These are phyloP conservation scores for Xanthoconium purpureum DNA, from an alignment of 768 basidiomycete genomes.

Conservation along the genomic window DNA sequence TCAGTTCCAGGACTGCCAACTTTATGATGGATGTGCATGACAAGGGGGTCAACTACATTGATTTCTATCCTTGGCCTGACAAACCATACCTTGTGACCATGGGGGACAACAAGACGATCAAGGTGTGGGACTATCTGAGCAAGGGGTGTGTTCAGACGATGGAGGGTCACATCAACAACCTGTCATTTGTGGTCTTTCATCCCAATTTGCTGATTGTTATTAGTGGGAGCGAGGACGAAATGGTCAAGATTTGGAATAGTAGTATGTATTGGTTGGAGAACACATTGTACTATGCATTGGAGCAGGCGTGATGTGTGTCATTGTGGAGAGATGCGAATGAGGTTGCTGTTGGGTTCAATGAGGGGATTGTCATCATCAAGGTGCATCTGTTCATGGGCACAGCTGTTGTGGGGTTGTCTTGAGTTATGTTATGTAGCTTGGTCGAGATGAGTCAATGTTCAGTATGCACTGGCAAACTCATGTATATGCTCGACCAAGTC, in stretches of 20 bases:
- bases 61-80: constrained; percentile 97
- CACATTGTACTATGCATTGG: constrained; percentile 91
- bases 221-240: constrained; percentile 95
- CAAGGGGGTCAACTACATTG: constrained; percentile 98
- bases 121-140: constrained; percentile 98
- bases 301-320: constrained; percentile 92
- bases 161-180: constrained; percentile 97
- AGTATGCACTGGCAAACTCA: constrained; percentile 94
- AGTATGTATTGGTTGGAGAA: constrained; percentile 95
- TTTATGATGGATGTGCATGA: constrained; percentile 98
- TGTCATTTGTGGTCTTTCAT: constrained; percentile 95
- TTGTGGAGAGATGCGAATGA: constrained; percentile 85
- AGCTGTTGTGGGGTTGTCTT: neutral
- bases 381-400: constrained; percentile 33
- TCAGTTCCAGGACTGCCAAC: constrained; percentile 80
- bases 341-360: constrained; percentile 93
- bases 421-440: constrained; percentile 52
- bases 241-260: constrained; percentile 97
- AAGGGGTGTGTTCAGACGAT: constrained; percentile 98
- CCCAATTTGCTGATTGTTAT: constrained; percentile 90
- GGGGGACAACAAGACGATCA: constrained; percentile 96
- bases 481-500: constrained; percentile 89
- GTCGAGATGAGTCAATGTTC: constrained; percentile 92
- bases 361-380: constrained; percentile 94
- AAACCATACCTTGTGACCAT: constrained; percentile 96